Evolutionary conservation across 441 rosid species (phyloP).

Genomic region (Erysimum pusillum): DNA sequence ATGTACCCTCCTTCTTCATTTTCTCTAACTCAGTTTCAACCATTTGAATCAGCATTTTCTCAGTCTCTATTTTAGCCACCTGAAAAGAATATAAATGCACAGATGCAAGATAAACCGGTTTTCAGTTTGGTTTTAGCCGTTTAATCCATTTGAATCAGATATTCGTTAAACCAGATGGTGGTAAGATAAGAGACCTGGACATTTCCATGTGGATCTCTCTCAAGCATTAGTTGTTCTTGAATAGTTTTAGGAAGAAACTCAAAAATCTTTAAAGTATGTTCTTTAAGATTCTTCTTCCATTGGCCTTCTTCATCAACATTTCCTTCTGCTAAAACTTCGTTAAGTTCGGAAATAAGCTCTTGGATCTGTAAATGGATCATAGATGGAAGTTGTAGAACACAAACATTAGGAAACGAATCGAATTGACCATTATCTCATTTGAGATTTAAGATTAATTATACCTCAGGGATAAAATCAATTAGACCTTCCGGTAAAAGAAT

Average conservation of each 20-base stretch:
- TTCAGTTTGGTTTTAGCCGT: background rate
- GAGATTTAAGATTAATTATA: conserved; percentile 38
- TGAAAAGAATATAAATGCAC: conserved; percentile 25
- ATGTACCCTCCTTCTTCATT: conserved; percentile 70
- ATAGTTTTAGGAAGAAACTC: conserved; percentile 79
- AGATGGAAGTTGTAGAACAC: conserved; percentile 12
- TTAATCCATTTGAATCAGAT: background rate
- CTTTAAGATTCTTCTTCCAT: conserved; percentile 83
- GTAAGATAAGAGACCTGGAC: conserved; percentile 67
- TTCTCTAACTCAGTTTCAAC: conserved; percentile 87
- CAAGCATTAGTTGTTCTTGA: conserved; percentile 89
- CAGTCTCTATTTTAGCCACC: conserved; percentile 94
- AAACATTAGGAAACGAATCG: background rate
- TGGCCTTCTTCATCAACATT: conserved; percentile 70
- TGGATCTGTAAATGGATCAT: conserved; percentile 65
- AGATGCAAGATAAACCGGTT: conserved; percentile 10
- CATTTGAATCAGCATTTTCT: conserved; percentile 94
- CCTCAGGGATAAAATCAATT: conserved; percentile 98
- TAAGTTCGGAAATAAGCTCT: conserved; percentile 79
- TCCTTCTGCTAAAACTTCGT: conserved; percentile 82
- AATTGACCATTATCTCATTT: background rate
- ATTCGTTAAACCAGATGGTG: background rate
- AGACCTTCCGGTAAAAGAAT: conserved; percentile 94
- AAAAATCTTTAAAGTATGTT: conserved; percentile 69
- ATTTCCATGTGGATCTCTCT: conserved; percentile 97